These are phyloP conservation scores for Aspergillus ochraceoroseus DNA, from an alignment of 2,329 filamentous ascomycete species.

Conservation along the genomic window DNA sequence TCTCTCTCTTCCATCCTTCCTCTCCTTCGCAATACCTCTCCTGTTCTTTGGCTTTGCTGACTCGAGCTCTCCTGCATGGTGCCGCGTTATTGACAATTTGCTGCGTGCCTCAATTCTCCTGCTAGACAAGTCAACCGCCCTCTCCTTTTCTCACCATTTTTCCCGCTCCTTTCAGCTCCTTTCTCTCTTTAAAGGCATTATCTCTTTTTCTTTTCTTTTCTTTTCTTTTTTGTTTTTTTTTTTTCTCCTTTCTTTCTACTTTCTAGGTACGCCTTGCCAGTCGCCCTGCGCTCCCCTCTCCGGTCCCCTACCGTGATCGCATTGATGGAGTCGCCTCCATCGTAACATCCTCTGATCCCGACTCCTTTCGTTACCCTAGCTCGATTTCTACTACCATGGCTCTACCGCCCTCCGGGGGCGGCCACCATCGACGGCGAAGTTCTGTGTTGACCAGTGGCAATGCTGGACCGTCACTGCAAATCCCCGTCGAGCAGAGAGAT, in stretches of 20 bases:
- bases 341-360: conserved; percentile 11
- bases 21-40: neutral
- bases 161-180: conserved; percentile 9
- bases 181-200: conserved; percentile 4
- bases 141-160: conserved; percentile 13
- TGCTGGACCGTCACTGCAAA: conserved; percentile 44
- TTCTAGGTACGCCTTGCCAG: neutral
- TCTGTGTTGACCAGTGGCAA: conserved; percentile 42
- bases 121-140: neutral
- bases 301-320: conserved; percentile 7
- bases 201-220: conserved; percentile 2
- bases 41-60: conserved; percentile 6
- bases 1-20: neutral
- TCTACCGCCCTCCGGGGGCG: conserved; percentile 28
- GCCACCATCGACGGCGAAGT: conserved; percentile 39
- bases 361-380: too few species aligned
- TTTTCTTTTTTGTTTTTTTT: conserved; percentile 2
- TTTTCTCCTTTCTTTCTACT: neutral
- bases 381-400: conserved; percentile 29
- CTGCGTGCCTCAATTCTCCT: conserved; percentile 3
- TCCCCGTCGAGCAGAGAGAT: conserved; percentile 34
- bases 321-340: conserved; percentile 17
- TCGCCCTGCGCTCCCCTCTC: neutral
- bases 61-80: conserved; percentile 6
- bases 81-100: neutral